Evolutionary conservation across 306 rosid species (phyloP).

Genomic region (Pyrus betulifolia): DNA sequence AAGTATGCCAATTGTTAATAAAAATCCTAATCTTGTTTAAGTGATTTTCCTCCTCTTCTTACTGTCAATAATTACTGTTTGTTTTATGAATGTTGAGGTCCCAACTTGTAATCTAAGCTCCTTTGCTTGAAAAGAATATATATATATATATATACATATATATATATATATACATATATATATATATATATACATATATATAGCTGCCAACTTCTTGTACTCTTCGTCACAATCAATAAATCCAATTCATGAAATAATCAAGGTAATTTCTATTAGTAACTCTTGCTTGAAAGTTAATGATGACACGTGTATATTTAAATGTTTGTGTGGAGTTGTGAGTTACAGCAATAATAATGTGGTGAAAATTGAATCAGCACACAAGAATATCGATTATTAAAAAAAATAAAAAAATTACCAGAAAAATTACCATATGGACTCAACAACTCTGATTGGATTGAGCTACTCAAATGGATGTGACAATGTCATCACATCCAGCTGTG

Average conservation of each 20-base stretch:
- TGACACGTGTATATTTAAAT: no score
- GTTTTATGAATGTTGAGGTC: neutral
- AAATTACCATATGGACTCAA: no score
- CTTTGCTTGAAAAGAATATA: neutral
- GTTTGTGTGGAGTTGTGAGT: no score
- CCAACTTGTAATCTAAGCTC: neutral
- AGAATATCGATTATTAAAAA: no score
- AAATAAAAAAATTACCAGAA: no score
- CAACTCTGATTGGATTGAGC: no score
- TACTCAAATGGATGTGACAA: no score
- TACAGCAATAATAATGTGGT: no score
- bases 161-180: neutral
- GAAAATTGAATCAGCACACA: no score
- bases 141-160: neutral
- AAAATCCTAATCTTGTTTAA: neutral
- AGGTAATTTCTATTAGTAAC: neutral
- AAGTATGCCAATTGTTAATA: slow-evolving; percentile 75
- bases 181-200: neutral
- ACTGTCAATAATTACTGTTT: neutral
- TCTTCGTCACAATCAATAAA: no score
- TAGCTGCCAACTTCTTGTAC: neutral
- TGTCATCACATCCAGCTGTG: no score
- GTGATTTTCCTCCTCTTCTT: neutral
- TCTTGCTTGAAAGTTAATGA: no score
- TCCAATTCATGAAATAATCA: neutral